Percentiles rank a stretch among this genome's conserved stretches.
These are phyloP conservation scores for Elongisporangium prolatum DNA, from an alignment of 352 stramenopile genomes.

Conservation along the genomic window DNA sequence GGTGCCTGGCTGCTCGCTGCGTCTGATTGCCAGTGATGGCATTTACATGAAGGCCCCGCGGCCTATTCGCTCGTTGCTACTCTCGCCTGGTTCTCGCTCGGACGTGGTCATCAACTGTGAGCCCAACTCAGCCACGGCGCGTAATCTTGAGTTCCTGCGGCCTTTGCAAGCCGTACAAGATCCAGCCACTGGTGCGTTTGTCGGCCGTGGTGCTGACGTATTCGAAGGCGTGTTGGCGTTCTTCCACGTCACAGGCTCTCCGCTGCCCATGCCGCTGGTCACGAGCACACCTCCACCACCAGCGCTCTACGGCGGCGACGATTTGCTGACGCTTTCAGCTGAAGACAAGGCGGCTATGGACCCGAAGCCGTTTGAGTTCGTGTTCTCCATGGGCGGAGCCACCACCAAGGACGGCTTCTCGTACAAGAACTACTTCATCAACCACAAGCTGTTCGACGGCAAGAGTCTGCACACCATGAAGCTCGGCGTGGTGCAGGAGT, in stretches of 20 bases:
- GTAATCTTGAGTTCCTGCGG: slow-evolving; percentile 28
- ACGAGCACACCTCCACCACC: slow-evolving; percentile 25
- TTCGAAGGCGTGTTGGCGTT: slow-evolving; percentile 54
- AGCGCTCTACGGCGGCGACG: slow-evolving; percentile 30
- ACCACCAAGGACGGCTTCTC: slow-evolving; percentile 50
- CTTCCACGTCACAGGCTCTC: slow-evolving; percentile 42
- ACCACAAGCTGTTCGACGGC: slow-evolving; percentile 50
- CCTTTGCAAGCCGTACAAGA: slow-evolving; percentile 54
- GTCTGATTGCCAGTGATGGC: slow-evolving; percentile 48
- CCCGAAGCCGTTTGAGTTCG: slow-evolving; percentile 36
- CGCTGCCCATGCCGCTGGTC: slow-evolving; percentile 22
- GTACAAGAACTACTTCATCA: slow-evolving; percentile 79
- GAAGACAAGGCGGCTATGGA: slow-evolving; percentile 28
- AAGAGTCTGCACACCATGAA: slow-evolving; percentile 42
- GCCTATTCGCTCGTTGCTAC: slow-evolving; percentile 31
- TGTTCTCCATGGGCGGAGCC: slow-evolving; percentile 47
- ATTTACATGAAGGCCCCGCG: slow-evolving; percentile 44
- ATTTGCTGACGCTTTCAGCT: slow-evolving; percentile 27
- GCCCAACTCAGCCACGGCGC: slow-evolving; percentile 12
- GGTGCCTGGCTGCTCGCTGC: slow-evolving; percentile 56
- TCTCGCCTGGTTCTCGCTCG: slow-evolving; percentile 51
- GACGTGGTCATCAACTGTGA: slow-evolving; percentile 63
- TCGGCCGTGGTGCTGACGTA: slow-evolving; percentile 56
- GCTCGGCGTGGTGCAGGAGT: slow-evolving; percentile 63
- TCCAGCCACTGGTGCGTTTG: slow-evolving; percentile 28